Conservation (phyloP, 1,284 basidiomycete genomes). For the Termitomyces sp. region DNA sequence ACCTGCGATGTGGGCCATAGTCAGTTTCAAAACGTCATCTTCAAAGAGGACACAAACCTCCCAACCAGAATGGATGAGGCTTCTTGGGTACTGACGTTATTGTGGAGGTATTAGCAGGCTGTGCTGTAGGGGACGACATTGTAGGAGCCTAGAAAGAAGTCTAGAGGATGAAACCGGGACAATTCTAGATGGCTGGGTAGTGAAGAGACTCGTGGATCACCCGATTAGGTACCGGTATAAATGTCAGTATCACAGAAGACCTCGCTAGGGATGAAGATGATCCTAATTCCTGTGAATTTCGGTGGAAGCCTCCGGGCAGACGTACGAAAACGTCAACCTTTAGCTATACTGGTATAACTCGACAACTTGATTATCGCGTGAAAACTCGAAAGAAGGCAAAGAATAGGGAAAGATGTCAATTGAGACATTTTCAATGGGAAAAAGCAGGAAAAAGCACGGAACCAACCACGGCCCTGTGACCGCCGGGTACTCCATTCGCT, state of each 20-base stretch:
- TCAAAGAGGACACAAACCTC: conserved; percentile 42
- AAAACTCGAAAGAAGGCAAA: conserved; percentile 1
- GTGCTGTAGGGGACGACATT: conserved; percentile 14
- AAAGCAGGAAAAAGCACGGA: neutral
- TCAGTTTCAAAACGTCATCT: neutral
- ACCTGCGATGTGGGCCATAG: conserved; percentile 37
- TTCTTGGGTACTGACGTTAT: conserved; percentile 26
- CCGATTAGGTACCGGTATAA: neutral
- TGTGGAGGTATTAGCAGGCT: neutral
- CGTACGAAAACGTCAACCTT: neutral
- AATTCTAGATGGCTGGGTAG: neutral
- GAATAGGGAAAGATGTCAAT: conserved; percentile 9
- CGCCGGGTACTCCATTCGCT: neutral
- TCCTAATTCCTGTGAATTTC: neutral
- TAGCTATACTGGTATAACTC: conserved; percentile 4
- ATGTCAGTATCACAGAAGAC: neutral
- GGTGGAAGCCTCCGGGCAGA: conserved; percentile 6
- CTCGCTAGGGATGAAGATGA: conserved; percentile 3
- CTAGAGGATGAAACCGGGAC: conserved; percentile 2
- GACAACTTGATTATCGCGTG: conserved; percentile 9
- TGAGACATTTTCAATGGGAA: conserved; percentile 10
- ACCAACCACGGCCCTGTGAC: conserved; percentile 1
- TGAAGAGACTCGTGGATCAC: neutral
- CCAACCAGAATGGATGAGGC: conserved; percentile 81
- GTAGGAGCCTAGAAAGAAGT: neutral